Base-by-base conservation (phyloP, 2,329 filamentous ascomycete genomes). In the Zymoseptoria brevis region DNA sequence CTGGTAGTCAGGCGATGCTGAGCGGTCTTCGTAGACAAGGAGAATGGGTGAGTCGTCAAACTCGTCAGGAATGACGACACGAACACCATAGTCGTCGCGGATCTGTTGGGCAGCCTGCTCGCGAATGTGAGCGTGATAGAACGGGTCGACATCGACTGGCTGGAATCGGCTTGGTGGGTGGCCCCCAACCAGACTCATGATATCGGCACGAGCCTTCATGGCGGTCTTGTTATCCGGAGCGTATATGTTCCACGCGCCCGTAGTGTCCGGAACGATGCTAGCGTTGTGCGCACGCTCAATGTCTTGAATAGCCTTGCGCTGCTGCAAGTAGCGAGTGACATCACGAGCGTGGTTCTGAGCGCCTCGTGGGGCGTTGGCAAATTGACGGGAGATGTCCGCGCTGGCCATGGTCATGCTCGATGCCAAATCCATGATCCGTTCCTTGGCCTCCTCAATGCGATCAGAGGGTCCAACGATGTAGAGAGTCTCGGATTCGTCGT, bases 391-490 rank as follows among this genome's bases (percentile, higher is more conserved):
- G 66, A 96, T 83, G 70, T 96, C 92, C 63, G 96, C 85, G 71
- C 86, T 89, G 48, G 87, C 85, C 79, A 87, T 88, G 69, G 90
- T 87, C 86, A 96, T 93, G 72, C 85, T 87, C 69, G 89, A 88
- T 53, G 93, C 92, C 57, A 96, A 81, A 66, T 96, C 89, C 81
- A 95, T 90, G 53, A 92, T 89, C 73, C 86, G 88, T 71, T 96
- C 88, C 53, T 91, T 79, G 69, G 88, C 94, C 64, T 80, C 80
- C 62, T 88, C 81, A 58, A 97, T 84, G 67, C 83, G 84, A 63
- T 88, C 83, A 22, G 51, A 22, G 7, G 51, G 51, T 13, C 51
- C 51, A 64, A 96, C 85, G 63, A 99, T 84, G 29, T 90, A 93
- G 53, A 97, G 83, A 50, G 85, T 85, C 68, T 96, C 90, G 53